Base-by-base conservation (phyloP, 352 stramenopile genomes). In the Pythium myriotylum region DNA sequence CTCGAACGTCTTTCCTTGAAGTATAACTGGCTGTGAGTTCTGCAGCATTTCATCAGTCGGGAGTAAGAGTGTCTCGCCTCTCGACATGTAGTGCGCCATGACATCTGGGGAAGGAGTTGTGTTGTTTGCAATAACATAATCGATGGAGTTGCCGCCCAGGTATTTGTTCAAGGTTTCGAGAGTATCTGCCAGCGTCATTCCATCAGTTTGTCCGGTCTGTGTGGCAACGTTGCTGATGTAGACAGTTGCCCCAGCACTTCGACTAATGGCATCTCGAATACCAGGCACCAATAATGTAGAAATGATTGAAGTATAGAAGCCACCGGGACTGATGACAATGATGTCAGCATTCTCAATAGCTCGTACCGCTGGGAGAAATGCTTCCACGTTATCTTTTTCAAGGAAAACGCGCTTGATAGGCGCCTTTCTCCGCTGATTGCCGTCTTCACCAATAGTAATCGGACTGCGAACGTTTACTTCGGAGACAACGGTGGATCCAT, bases 141-240 rank as follows among this genome's bases (percentile, higher is more conserved):
- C 86, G 51, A 95, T 85, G 13, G 77, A 75, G 61, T 90, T 81
- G 4, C 74, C 72, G 14, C 86, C 86, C 1, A 95, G 60, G 65
- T 95, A 95, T 47, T 68, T 65, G 39, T 71, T 73, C 54, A 95
- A 62, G 27, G 86, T 72, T 0, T 87, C 72, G 3, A 95, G 62
- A 22, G 84, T 93, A 55, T 89, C 79, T 3, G 68, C 62, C 3
- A 95, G 68, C 17, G 82, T 90, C 65, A 90, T 91, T 8, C 77
- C 84, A 52, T 95, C 86, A 0, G 86, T 93, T 48, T 95, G 86
- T 0, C 86, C 86, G 59, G 75, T 88, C 27, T 95, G 86, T 17
- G 86, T 95, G 1, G 86, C 85, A 35, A 95, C 84, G 48, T 95
- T 95, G 74, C 84, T 93, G 53, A 95, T 84, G 65, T 95, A 95